Percentiles rank a stretch among this genome's conserved stretches.
phyloP scores from a whole-genome alignment of 805 yeast species.

The Blastobotrys peoriensis region DNA sequence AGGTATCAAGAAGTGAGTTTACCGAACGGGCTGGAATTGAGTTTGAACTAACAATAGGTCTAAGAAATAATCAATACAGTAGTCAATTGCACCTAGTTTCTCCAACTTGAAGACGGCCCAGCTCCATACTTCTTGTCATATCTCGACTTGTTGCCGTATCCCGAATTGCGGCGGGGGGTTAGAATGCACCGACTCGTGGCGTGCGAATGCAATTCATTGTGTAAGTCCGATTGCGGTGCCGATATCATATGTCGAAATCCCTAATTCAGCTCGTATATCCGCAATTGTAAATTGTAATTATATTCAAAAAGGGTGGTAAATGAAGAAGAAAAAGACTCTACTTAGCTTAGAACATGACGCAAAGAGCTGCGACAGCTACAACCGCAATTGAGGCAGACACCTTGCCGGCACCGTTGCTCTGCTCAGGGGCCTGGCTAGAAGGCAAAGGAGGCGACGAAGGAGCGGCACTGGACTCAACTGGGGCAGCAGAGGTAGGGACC shows the following conservation, averaged over 20 bases:
- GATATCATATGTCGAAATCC: too few relatives aligned
- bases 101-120: not conserved
- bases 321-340: not conserved
- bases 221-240: too few relatives aligned
- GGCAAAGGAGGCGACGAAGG: conserved; percentile 2
- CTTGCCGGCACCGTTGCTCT: conserved; percentile 1
- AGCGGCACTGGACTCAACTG: conserved; percentile 6
- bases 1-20: conserved; percentile 77
- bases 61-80: not conserved
- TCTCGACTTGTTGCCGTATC: too few relatives aligned
- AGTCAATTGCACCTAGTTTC: not conserved
- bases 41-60: not conserved
- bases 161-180: too few relatives aligned
- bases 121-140: too few relatives aligned
- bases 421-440: not conserved
- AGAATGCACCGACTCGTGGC: too few relatives aligned
- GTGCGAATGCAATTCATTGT: too few relatives aligned
- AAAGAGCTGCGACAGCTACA: not conserved
- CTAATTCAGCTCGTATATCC: too few relatives aligned
- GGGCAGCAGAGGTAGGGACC: conserved; percentile 9
- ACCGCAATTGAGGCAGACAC: conserved; percentile 5
- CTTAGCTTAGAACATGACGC: not conserved
- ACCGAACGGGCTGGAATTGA: conserved; percentile 14
- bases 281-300: not conserved
- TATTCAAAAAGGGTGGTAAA: not conserved